phyloP scores from a whole-genome alignment of 306 rosid genomes.

The Styphnolobium japonicum region DNA sequence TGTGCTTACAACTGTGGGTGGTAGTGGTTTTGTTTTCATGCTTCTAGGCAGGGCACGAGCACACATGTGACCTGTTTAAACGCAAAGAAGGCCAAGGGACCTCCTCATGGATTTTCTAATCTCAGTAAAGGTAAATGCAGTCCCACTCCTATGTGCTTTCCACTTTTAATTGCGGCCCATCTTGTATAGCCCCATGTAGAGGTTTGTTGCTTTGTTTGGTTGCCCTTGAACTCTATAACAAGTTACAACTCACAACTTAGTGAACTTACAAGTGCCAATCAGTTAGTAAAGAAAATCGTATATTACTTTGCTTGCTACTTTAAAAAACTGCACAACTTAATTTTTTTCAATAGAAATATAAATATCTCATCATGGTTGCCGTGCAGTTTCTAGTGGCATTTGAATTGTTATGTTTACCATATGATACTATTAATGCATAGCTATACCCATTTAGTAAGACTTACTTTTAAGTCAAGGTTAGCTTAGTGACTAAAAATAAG shows the following conservation, averaged over 20 bases:
- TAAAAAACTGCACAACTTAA: background rate
- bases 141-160: background rate
- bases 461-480: no score
- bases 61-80: constrained; percentile 27
- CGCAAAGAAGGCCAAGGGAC: background rate
- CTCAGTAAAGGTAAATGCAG: background rate
- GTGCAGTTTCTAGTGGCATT: background rate
- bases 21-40: constrained; percentile 7
- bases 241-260: background rate
- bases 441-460: background rate
- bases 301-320: background rate
- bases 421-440: background rate
- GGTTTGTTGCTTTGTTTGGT: background rate
- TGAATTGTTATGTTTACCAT: background rate
- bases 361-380: background rate
- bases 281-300: background rate
- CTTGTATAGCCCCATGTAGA: background rate
- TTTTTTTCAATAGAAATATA: background rate
- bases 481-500: no score
- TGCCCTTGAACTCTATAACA: background rate
- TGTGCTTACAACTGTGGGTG: background rate
- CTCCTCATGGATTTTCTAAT: background rate
- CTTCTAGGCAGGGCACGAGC: background rate
- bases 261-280: background rate
- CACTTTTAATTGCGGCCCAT: background rate